These are phyloP conservation scores for Boechera retrofracta DNA, from an alignment of 345 rosid genomes.

Conservation along the genomic window DNA sequence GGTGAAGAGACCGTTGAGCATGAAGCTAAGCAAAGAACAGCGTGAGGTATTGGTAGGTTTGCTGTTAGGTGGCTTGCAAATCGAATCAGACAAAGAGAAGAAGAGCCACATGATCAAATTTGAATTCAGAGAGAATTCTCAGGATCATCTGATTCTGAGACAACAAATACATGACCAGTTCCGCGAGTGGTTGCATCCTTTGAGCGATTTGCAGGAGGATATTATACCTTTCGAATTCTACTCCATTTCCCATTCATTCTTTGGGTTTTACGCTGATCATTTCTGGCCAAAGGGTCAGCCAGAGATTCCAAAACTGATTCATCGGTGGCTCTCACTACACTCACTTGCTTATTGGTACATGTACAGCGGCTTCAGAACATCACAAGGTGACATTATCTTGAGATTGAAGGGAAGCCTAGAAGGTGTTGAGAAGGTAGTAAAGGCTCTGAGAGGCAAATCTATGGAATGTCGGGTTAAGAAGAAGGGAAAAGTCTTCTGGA, in stretches of 20 bases:
- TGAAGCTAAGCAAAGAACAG: conserved; percentile 79
- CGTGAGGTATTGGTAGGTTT: conserved; percentile 85
- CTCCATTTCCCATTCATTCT: conserved; percentile 62
- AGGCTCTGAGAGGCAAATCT: conserved; percentile 61
- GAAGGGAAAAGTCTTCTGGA: conserved; percentile 76
- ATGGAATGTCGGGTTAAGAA: conserved; percentile 75
- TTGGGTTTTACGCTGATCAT: conserved; percentile 76
- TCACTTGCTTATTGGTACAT: conserved; percentile 85
- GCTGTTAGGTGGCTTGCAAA: conserved; percentile 77
- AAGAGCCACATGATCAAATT: conserved; percentile 65
- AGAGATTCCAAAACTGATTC: conserved; percentile 79
- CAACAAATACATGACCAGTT: conserved; percentile 64
- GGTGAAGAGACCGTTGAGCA: conserved; percentile 60
- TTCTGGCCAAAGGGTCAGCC: conserved; percentile 70
- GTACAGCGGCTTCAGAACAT: conserved; percentile 72
- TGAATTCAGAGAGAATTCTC: conserved; percentile 61
- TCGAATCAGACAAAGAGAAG: conserved; percentile 63
- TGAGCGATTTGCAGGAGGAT: conserved; percentile 45
- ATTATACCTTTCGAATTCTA: conserved; percentile 54
- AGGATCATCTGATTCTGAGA: conserved; percentile 58
- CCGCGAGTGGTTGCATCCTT: conserved; percentile 79
- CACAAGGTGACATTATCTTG: conserved; percentile 65
- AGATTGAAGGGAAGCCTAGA: conserved; percentile 69
- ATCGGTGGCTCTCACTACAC: conserved; percentile 79
- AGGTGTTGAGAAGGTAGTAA: conserved; percentile 63